phyloP scores from a whole-genome alignment of 2,329 filamentous ascomycete genomes.

The Aspergillus brasiliensis region DNA sequence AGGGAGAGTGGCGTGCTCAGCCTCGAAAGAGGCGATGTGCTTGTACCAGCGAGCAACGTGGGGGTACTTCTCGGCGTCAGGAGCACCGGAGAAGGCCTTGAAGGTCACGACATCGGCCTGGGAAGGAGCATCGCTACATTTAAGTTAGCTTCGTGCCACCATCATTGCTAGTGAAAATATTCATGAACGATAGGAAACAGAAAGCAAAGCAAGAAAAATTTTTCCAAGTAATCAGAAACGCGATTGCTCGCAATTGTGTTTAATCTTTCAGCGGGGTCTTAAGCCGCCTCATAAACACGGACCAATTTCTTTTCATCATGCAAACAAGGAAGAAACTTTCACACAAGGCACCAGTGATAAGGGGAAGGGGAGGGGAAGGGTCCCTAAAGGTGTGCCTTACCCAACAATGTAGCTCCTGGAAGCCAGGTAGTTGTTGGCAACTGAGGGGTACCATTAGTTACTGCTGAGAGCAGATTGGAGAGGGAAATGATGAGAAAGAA shows the following conservation, averaged over 20 bases:
- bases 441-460: constrained; percentile 40
- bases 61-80: constrained; percentile 84
- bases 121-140: constrained; percentile 65
- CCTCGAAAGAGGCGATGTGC: constrained; percentile 91
- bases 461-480: constrained; percentile 12
- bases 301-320: constrained; percentile 87
- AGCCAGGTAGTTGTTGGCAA: constrained; percentile 47
- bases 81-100: constrained; percentile 79
- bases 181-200: constrained; percentile 23
- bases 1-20: constrained; percentile 86
- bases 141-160: constrained; percentile 15
- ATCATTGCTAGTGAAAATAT: constrained; percentile 4
- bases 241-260: constrained; percentile 70
- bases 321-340: constrained; percentile 29
- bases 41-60: constrained; percentile 98
- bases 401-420: constrained; percentile 81
- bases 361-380: constrained; percentile 26
- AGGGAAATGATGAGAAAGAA: constrained; percentile 22
- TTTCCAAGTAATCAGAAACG: constrained; percentile 65
- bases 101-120: constrained; percentile 96
- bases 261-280: constrained; percentile 87
- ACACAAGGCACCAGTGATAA: constrained; percentile 16
- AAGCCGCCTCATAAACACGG: constrained; percentile 94
- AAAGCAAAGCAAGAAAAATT: constrained; percentile 6
- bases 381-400: constrained; percentile 56